Percentiles rank a stretch among this genome's conserved stretches.
These are phyloP conservation scores for Alternaria tenuissima DNA, from an alignment of 2,329 filamentous ascomycete species.

Conservation along the genomic window DNA sequence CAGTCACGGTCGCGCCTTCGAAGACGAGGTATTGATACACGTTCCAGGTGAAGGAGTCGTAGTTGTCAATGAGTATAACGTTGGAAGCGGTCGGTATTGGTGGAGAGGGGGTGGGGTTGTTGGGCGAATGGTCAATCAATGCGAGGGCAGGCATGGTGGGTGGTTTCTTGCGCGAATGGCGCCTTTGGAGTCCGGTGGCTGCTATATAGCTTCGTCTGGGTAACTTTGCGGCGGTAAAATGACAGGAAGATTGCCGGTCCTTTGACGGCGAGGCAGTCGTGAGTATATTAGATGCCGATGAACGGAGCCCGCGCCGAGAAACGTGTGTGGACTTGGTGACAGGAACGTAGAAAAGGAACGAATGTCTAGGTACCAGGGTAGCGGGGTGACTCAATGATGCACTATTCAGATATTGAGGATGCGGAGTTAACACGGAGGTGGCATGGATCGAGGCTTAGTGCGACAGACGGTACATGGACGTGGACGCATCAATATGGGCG, in stretches of 20 bases:
- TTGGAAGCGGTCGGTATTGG: constrained; percentile 84
- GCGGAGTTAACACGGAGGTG: constrained; percentile 27
- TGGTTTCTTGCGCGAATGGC: neutral
- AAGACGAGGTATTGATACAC: constrained; percentile 97
- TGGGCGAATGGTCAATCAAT: constrained; percentile 83
- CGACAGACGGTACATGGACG: neutral
- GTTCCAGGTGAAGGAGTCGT: constrained; percentile 99
- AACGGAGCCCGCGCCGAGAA: neutral
- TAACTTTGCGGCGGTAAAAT: constrained; percentile 1
- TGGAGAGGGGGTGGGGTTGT: constrained; percentile 77
- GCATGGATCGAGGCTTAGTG: constrained; percentile 3
- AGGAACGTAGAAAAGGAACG: constrained; percentile 2
- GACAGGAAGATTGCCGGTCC: neutral
- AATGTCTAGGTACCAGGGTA: neutral
- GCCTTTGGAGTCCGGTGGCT: neutral
- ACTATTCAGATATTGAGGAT: constrained; percentile 15
- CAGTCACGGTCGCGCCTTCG: constrained; percentile 90
- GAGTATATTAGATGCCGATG: neutral
- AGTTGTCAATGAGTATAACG: constrained; percentile 96
- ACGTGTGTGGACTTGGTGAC: neutral
- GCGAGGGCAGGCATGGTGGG: constrained; percentile 55
- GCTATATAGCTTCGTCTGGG: constrained; percentile 3
- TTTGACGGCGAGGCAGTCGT: constrained; percentile 4
- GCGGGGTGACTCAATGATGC: constrained; percentile 29
- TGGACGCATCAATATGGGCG: neutral